Base-by-base conservation (phyloP, 306 rosid genomes). In the Vigna mungo region DNA sequence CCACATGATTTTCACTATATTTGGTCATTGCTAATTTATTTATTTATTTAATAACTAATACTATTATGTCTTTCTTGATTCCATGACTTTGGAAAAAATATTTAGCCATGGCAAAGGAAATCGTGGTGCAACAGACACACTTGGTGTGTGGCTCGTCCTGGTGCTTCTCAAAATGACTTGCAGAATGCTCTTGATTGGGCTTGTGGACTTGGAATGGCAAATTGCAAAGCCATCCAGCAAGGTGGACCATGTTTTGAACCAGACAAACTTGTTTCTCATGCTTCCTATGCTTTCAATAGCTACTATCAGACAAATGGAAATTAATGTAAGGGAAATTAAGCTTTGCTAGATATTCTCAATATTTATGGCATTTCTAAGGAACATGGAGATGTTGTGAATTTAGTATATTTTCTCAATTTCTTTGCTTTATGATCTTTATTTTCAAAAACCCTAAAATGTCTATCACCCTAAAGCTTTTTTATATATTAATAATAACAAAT, bases 131-230 rank as follows among this genome's bases (percentile, higher is more conserved):
- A 86, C 96, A 88, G 88, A 92, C 47, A 85, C 81, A 11, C 99
- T 37, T 95, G 96, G 97, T 95, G 99, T 66, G 96, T 95, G 76
- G 99, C 97, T 7, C 89, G 75, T 43, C 47, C 92, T 2, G 96
- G 93, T 80, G 99, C 47, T 49, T 86, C 98, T 6, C 98, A 91
- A 71, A 77, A 39, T 58, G 97, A 95, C 70, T 77, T 95, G 82
- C 97, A 92, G 88, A 92, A 87, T 74, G 98, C 99, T 17, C 80
- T 95, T 46, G 97, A 95, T 27, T 95, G 99, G 98, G 99, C 97
- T 16, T 95, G 98, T 51, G 98, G 96, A 11, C 87, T 91, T 18
- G 99, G 96, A 55, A 85, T 65, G 85, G 80, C 93, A 0, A 88
- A 92, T 73, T 92, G 98, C 80, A 79, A 18, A 27, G 76, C 89